Base-by-base conservation (phyloP, 2,329 filamentous ascomycete genomes). In the Setomelanomma holmii region DNA sequence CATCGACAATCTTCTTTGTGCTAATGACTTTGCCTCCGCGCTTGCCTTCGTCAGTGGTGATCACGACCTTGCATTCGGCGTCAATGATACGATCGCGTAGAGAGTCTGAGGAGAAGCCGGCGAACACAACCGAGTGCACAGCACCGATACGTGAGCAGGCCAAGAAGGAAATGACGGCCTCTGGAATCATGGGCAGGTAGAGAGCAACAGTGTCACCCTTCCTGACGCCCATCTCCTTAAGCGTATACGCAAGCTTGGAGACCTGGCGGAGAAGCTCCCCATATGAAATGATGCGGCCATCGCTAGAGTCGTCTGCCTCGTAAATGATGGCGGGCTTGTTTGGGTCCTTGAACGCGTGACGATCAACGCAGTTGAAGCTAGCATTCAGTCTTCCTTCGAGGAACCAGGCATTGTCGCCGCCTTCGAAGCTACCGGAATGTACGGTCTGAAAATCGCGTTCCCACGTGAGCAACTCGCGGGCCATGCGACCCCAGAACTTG, bases 1-100 rank as follows among this genome's bases (percentile, higher is more conserved):
- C 95, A 71, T 99, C 95, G 64, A 98, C 95, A 73, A 99, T 98
- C 83, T 96, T 96, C 87, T 99, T 98, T 68, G 93, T 98, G 69
- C 91, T 90, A 74, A 99, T 97, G 69, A 96, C 78, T 83, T 98
- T 99, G 75, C 95, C 95, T 67, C 95, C 95, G 69, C 95, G 91
- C 85, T 96, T 96, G 72, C 95, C 95, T 83, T 99, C 95, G 75
- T 99, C 95, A 1, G 91, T 89, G 54, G 95, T 99, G 73, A 99
- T 97, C 78, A 98, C 89, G 47, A 98, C 90, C 80, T 89, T 96
- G 75, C 89, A 93, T 65, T 91, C 80, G 53, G 90, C 93, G 72
- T 99, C 95, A 55, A 95, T 81, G 68, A 99, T 93, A 71, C 95
- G 92, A 77, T 99, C 95, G 61, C 93, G 89, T 42, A 99, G 86